Percentiles rank a stretch among this genome's conserved stretches.
These are phyloP conservation scores for Salix exigua DNA, from an alignment of 345 rosid genomes.

Conservation along the genomic window DNA sequence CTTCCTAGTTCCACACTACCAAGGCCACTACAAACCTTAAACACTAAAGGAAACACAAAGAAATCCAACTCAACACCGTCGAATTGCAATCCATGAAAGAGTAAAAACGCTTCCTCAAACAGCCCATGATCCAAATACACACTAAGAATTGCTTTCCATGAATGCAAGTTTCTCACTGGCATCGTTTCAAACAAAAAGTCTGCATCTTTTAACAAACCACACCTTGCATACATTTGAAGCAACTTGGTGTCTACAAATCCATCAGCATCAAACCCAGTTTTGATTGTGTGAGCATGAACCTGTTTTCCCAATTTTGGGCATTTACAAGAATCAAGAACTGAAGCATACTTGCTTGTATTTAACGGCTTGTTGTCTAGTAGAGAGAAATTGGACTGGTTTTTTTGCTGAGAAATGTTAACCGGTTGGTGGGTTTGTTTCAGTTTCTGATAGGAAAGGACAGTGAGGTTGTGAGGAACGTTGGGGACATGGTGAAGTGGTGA, in stretches of 20 bases:
- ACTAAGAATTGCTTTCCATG: constrained; percentile 20
- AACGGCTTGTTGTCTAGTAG: constrained; percentile 15
- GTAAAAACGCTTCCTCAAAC: constrained; percentile 7
- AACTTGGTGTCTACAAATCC: constrained; percentile 21
- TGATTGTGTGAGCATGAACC: constrained; percentile 41
- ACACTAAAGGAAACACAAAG: constrained; percentile 19
- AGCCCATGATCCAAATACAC: constrained; percentile 12
- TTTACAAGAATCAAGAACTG: constrained; percentile 45
- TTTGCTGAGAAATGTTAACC: too few relatives aligned
- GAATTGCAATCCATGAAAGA: constrained; percentile 13
- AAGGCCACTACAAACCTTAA: constrained; percentile 20
- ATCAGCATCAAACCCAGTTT: constrained; percentile 15
- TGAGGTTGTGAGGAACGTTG: too few relatives aligned
- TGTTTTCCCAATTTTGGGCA: constrained; percentile 40
- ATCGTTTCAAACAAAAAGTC: constrained; percentile 16
- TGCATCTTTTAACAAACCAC: constrained; percentile 16
- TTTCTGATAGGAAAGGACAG: too few relatives aligned
- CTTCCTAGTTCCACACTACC: constrained; percentile 10
- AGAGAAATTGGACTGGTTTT: neutral
- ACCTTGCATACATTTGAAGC: constrained; percentile 18
- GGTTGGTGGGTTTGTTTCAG: too few relatives aligned
- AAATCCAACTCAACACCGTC: constrained; percentile 17
- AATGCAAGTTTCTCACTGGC: constrained; percentile 17
- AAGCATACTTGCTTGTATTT: constrained; percentile 39
- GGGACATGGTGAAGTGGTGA: too few relatives aligned